phyloP scores from a whole-genome alignment of 352 stramenopile species.

The Phytophthora europaea region DNA sequence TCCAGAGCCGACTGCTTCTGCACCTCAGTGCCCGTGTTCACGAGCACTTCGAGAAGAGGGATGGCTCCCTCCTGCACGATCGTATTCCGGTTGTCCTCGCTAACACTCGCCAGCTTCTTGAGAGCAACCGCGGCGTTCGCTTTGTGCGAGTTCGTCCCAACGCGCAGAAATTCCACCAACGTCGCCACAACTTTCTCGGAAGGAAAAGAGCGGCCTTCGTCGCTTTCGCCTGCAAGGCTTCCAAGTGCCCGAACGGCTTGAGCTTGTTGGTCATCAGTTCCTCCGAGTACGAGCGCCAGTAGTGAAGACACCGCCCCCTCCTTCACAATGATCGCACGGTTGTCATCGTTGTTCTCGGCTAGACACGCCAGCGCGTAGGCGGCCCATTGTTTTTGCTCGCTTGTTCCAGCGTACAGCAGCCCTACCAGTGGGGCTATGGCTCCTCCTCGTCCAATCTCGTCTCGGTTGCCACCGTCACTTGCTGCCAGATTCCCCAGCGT shows the following conservation, averaged over 20 bases:
- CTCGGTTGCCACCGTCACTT: slow-evolving; percentile 8
- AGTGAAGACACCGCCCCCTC: slow-evolving; percentile 19
- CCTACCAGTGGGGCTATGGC: slow-evolving; percentile 24
- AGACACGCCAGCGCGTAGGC: slow-evolving; percentile 18
- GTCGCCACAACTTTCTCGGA: slow-evolving; percentile 2
- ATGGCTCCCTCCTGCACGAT: slow-evolving; percentile 17
- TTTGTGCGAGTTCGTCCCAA: slow-evolving; percentile 13
- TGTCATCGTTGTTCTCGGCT: slow-evolving; percentile 14
- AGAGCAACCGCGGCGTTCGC: slow-evolving; percentile 9
- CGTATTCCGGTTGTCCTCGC: slow-evolving; percentile 7
- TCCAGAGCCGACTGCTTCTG: slow-evolving; percentile 8
- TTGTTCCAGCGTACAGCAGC: slow-evolving; percentile 5
- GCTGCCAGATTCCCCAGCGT: slow-evolving; percentile 24
- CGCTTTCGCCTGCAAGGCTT: not conserved
- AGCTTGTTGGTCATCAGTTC: slow-evolving; percentile 13
- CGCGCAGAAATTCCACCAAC: slow-evolving; percentile 8
- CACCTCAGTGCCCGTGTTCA: not conserved
- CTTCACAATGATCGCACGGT: slow-evolving; percentile 5
- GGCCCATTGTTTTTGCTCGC: slow-evolving; percentile 15
- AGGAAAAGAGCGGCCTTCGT: not conserved
- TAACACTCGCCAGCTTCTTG: slow-evolving; percentile 13
- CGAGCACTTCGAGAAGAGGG: slow-evolving; percentile 8
- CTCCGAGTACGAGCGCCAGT: not conserved
- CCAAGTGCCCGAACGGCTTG: slow-evolving; percentile 13
- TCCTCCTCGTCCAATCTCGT: slow-evolving; percentile 30